phyloP scores from a whole-genome alignment of 1,139 yeast species.

The Taphrina confusa region DNA sequence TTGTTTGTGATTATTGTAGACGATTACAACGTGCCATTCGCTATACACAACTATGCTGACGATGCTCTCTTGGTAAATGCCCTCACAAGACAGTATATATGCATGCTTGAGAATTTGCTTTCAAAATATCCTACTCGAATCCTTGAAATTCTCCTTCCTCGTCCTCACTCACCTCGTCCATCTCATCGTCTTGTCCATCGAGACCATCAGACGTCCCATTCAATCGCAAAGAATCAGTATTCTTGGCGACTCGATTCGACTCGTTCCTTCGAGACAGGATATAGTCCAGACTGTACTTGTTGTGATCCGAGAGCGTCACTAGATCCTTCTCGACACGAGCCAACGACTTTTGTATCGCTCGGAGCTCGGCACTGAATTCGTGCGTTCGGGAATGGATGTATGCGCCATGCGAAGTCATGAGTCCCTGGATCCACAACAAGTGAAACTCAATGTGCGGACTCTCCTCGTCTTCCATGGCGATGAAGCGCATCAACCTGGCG shows the following conservation, averaged over 20 bases:
- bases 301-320: constrained; percentile 57
- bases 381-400: constrained; percentile 66
- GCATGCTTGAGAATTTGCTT: no score
- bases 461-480: constrained; percentile 70
- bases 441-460: constrained; percentile 85
- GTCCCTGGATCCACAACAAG: constrained; percentile 71
- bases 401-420: constrained; percentile 74
- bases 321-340: constrained; percentile 75
- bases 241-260: not conserved
- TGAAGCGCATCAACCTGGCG: constrained; percentile 63
- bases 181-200: not conserved
- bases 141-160: constrained; percentile 19
- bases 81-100: no score
- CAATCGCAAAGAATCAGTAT: not conserved
- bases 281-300: constrained; percentile 56
- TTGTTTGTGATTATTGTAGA: no score
- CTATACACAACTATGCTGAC: no score
- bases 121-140: not conserved
- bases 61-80: no score
- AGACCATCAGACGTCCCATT: not conserved
- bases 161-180: not conserved
- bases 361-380: constrained; percentile 65
- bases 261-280: constrained; percentile 42
- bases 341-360: constrained; percentile 60
- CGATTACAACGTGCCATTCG: no score